phyloP scores from a whole-genome alignment of 331 rosid genomes.

The Acacia concinna region DNA sequence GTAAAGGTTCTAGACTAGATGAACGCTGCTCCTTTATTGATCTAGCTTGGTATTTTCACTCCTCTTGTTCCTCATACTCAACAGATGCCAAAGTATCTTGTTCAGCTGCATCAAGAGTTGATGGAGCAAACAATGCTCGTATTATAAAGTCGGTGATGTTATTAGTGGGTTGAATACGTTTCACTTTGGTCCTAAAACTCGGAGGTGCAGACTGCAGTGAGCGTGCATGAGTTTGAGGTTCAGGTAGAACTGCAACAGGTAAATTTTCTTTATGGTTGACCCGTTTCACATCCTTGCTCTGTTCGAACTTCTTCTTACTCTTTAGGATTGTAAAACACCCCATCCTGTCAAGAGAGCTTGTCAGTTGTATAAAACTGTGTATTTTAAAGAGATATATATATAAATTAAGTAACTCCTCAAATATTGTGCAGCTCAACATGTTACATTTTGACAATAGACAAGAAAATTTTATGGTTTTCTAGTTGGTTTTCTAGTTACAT shows the following conservation, averaged over 20 bases:
- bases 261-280: conserved; percentile 37
- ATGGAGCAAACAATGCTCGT: conserved; percentile 73
- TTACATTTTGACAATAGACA: conserved; percentile 5
- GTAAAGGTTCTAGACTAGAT: conserved; percentile 87
- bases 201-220: conserved; percentile 68
- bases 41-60: conserved; percentile 54
- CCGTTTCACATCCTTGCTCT: conserved; percentile 24
- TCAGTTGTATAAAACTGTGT: conserved; percentile 16
- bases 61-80: conserved; percentile 82
- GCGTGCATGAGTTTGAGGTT: conserved; percentile 53
- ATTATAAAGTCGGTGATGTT: conserved; percentile 41
- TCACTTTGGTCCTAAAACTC: conserved; percentile 69
- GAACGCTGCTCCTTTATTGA: conserved; percentile 60
- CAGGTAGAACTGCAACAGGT: conserved; percentile 51
- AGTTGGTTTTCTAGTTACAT: not conserved
- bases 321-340: conserved; percentile 74
- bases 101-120: conserved; percentile 71
- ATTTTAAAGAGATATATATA: not conserved
- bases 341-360: conserved; percentile 46
- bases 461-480: not conserved
- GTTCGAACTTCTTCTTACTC: conserved; percentile 55
- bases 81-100: conserved; percentile 53
- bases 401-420: conserved; percentile 1
- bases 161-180: conserved; percentile 48
- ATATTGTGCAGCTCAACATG: not conserved